These are phyloP conservation scores for Claviceps citrina DNA, from an alignment of 2,329 filamentous ascomycete genomes.

Conservation along the genomic window DNA sequence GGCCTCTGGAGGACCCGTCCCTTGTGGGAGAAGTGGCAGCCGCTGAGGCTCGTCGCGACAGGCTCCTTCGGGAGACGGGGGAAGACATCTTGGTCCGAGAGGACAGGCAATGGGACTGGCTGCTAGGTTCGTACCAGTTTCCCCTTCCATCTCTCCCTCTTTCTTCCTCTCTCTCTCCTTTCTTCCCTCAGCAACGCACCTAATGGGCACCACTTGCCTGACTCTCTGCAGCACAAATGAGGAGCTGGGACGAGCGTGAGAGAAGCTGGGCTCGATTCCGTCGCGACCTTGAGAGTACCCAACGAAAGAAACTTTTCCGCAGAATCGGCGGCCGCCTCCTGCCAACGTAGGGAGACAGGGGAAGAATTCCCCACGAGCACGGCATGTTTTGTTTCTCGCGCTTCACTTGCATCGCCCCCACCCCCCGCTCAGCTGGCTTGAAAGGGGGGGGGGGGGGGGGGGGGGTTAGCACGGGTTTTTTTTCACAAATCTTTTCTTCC, in stretches of 20 bases:
- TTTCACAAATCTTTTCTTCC: too few relatives aligned
- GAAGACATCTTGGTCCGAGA: slow-evolving; percentile 40
- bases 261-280: slow-evolving; percentile 30
- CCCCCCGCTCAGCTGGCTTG: neutral
- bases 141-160: too few relatives aligned
- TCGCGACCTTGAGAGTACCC: slow-evolving; percentile 19
- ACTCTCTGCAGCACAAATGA: slow-evolving; percentile 31
- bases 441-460: neutral
- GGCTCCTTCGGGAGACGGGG: slow-evolving; percentile 39
- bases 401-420: neutral
- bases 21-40: slow-evolving; percentile 53
- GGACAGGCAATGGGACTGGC: slow-evolving; percentile 45
- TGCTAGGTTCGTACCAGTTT: slow-evolving; percentile 33
- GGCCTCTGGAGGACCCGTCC: slow-evolving; percentile 50
- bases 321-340: slow-evolving; percentile 22
- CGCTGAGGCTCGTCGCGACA: slow-evolving; percentile 36
- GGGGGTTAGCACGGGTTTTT: neutral
- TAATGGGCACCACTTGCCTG: neutral
- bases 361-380: neutral
- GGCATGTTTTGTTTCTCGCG: neutral
- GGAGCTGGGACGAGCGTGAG: slow-evolving; percentile 34
- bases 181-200: too few relatives aligned
- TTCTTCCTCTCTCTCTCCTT: too few relatives aligned
- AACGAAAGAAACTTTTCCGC: slow-evolving; percentile 24
- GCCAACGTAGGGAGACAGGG: slow-evolving; percentile 6